These are phyloP conservation scores for Davidsoniella australis DNA, from an alignment of 2,329 filamentous ascomycete species.

Conservation along the genomic window DNA sequence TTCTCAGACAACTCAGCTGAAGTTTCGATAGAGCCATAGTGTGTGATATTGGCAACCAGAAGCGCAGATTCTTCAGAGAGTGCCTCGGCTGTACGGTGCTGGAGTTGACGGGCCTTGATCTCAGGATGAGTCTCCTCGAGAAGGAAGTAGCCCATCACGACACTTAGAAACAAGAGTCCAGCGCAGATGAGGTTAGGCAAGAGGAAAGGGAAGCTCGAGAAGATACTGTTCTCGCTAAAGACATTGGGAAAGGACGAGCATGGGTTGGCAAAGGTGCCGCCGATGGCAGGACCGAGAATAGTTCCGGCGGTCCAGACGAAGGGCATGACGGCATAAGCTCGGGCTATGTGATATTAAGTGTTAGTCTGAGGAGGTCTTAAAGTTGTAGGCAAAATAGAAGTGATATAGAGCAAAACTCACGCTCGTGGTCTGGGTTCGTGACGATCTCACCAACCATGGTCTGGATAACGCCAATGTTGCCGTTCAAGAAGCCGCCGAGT, in stretches of 20 bases:
- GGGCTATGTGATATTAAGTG: slow-evolving; percentile 32
- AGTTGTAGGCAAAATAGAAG: background rate
- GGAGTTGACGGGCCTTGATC: slow-evolving; percentile 37
- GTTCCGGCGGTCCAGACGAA: slow-evolving; percentile 88
- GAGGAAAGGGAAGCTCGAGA: slow-evolving; percentile 67
- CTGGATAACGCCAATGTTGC: slow-evolving; percentile 80
- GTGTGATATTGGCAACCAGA: slow-evolving; percentile 46
- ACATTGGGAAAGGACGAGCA: slow-evolving; percentile 52
- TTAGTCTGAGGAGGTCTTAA: background rate
- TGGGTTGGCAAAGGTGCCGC: slow-evolving; percentile 71
- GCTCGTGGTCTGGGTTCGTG: slow-evolving; percentile 69
- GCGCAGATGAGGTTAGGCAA: slow-evolving; percentile 81
- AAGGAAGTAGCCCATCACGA: slow-evolving; percentile 62
- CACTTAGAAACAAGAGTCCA: slow-evolving; percentile 56
- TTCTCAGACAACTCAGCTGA: slow-evolving; percentile 16
- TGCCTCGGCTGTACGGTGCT: slow-evolving; percentile 21
- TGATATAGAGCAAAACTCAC: slow-evolving; percentile 30
- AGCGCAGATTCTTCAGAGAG: slow-evolving; percentile 54
- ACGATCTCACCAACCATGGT: slow-evolving; percentile 89
- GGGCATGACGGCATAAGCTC: slow-evolving; percentile 81
- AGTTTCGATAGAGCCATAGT: slow-evolving; percentile 50
- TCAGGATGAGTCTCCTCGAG: slow-evolving; percentile 83
- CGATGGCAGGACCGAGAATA: slow-evolving; percentile 75
- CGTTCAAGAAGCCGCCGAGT: slow-evolving; percentile 69
- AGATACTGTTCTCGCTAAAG: slow-evolving; percentile 53